These are phyloP conservation scores for Saitozyma podzolica DNA, from an alignment of 768 basidiomycete species.

Conservation along the genomic window DNA sequence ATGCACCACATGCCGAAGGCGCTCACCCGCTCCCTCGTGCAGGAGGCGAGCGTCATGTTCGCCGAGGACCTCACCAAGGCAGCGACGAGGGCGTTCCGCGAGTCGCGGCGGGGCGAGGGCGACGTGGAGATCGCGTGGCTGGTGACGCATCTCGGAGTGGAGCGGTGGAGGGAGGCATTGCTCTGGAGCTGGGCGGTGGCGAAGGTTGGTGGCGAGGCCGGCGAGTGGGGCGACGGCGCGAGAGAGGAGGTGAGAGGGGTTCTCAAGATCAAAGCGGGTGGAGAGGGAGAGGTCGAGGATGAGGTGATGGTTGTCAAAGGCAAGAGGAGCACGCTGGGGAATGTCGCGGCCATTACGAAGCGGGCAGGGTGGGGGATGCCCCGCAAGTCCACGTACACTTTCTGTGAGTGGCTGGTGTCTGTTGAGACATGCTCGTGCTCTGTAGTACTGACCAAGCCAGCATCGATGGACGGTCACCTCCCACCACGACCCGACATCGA, in stretches of 20 bases:
- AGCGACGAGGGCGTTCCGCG: constrained; percentile 41
- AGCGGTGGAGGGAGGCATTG: constrained; percentile 50
- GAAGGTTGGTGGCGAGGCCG: constrained; percentile 32
- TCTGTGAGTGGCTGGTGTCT: neutral
- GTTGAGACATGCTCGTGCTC: neutral
- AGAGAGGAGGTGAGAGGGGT: constrained; percentile 24
- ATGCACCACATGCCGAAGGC: constrained; percentile 47
- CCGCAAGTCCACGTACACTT: constrained; percentile 20
- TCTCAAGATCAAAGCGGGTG: constrained; percentile 14
- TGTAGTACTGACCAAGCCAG: constrained; percentile 16
- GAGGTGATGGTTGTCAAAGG: constrained; percentile 7
- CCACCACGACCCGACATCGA: constrained; percentile 20
- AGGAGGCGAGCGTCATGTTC: constrained; percentile 48
- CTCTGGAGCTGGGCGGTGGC: constrained; percentile 48
- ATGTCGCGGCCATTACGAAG: constrained; percentile 18
- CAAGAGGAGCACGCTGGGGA: constrained; percentile 27
- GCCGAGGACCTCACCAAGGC: constrained; percentile 30
- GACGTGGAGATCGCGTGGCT: constrained; percentile 49
- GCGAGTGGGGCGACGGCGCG: constrained; percentile 33
- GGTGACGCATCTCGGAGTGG: constrained; percentile 39
- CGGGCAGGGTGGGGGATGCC: constrained; percentile 33
- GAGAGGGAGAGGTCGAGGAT: constrained; percentile 5
- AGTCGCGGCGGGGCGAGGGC: constrained; percentile 25
- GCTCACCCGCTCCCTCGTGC: constrained; percentile 22
- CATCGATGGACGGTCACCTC: constrained; percentile 49